Evolutionary conservation across 352 stramenopile species (phyloP).

Genomic region (Pythium utonaiense): DNA sequence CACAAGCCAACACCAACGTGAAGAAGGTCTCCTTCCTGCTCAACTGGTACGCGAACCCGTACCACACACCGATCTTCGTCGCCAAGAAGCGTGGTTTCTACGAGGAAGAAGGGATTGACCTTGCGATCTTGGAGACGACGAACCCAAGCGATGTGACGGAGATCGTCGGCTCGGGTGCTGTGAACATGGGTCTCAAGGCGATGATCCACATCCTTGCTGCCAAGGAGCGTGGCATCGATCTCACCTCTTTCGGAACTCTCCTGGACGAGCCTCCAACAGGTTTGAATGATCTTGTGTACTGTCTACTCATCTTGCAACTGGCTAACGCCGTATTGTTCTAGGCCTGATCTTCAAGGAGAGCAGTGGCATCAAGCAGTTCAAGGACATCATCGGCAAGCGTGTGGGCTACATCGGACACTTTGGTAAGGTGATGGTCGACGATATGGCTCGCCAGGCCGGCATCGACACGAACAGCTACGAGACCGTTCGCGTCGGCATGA

Average conservation of each 20-base stretch:
- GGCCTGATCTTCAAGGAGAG: conserved; percentile 53
- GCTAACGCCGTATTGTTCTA: background rate
- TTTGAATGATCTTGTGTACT: background rate
- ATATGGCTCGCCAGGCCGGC: conserved; percentile 44
- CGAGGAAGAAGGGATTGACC: conserved; percentile 48
- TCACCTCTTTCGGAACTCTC: conserved; percentile 44
- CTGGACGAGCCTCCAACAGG: conserved; percentile 44
- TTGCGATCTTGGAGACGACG: conserved; percentile 46
- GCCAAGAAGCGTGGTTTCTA: conserved; percentile 51
- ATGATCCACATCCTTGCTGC: conserved; percentile 53
- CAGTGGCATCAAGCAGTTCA: conserved; percentile 47
- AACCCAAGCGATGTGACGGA: conserved; percentile 50
- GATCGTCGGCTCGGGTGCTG: conserved; percentile 43
- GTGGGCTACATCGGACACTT: conserved; percentile 54
- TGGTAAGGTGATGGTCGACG: conserved; percentile 51
- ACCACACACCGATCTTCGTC: conserved; percentile 54
- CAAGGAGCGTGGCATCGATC: conserved; percentile 46
- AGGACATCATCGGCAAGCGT: conserved; percentile 50
- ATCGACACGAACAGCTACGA: conserved; percentile 43
- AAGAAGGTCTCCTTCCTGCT: conserved; percentile 52
- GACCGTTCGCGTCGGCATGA: conserved; percentile 47
- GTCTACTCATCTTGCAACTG: background rate
- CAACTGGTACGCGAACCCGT: conserved; percentile 54
- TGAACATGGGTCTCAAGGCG: conserved; percentile 47
- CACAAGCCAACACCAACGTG: conserved; percentile 15